phyloP scores from a whole-genome alignment of 163 green algal species.

The Chloroidium sp. region DNA sequence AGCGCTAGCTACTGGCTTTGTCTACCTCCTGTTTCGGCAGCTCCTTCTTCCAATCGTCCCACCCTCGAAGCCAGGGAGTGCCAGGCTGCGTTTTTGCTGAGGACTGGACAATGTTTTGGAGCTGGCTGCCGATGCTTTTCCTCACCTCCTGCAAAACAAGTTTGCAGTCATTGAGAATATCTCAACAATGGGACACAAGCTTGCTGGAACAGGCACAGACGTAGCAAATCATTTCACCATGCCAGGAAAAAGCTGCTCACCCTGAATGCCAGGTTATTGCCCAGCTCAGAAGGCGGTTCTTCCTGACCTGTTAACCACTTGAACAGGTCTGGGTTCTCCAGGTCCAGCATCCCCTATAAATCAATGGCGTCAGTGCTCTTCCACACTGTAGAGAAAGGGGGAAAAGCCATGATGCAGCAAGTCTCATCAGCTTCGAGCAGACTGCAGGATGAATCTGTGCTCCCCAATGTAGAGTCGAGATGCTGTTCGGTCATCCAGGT shows the following conservation, averaged over 20 bases:
- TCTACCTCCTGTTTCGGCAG: background rate
- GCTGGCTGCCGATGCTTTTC: constrained; percentile 30
- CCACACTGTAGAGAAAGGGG: too few relatives aligned
- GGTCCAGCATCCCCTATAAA: constrained; percentile 45
- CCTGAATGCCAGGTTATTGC: constrained; percentile 49
- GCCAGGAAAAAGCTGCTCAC: constrained; percentile 14
- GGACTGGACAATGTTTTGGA: constrained; percentile 26
- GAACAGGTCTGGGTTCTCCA: constrained; percentile 85
- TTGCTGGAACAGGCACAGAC: background rate
- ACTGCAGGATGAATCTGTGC: constrained; percentile 19
- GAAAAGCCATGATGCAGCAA: too few relatives aligned
- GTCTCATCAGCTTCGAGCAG: background rate
- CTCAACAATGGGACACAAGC: background rate
- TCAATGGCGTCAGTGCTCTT: background rate
- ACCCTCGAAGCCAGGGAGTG: constrained; percentile 67
- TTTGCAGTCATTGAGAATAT: constrained; percentile 1
- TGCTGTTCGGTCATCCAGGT: too few relatives aligned
- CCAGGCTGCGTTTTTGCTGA: constrained; percentile 13
- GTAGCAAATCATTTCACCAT: background rate
- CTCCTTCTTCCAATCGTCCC: constrained; percentile 48
- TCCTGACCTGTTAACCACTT: constrained; percentile 81
- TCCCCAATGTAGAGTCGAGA: too few relatives aligned
- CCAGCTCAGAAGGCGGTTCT: constrained; percentile 30
- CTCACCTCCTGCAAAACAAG: constrained; percentile 29
- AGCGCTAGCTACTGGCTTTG: too few relatives aligned